Base-by-base conservation (phyloP, 2,329 filamentous ascomycete species). In the Hypoxylon sp. region DNA sequence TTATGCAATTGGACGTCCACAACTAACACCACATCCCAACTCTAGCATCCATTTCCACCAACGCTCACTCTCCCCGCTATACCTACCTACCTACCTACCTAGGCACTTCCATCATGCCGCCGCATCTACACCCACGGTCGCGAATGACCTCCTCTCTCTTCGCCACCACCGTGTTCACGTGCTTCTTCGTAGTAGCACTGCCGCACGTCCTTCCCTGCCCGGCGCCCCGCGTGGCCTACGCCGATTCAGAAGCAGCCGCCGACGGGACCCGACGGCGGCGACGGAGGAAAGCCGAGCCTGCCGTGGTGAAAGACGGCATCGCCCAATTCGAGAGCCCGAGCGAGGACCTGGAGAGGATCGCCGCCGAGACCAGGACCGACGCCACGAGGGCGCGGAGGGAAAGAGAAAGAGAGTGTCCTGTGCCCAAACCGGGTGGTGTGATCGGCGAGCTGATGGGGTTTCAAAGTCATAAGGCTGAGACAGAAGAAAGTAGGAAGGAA, bases 141-240 rank as follows among this genome's bases (percentile, higher is more conserved):
- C 87, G 90, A 65, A 90, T 91, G 76, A 99, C 94, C 64, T 92
- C 89, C 48, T 94, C 91, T 34, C 87, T 99, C 54, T 99, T 99
- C 76, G 91, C 91, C 40, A 90, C 89, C n/a, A 97, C 93, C 1
- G 82, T 97, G 45, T 80, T 90, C 57, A 86, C 91, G 21, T 94
- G 89, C 63, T 96, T 99, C 72, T 82, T 96, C 58, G 92, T 99
- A 56, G 94, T 99, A 43, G 90, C 84, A 20, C 78, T 96, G 32
- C 94, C 94, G 15, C 94, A 99, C 71, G 69, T 95, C 20, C 82
- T 99, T 12, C 94, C 94, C 1, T 99, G 94, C 69, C 94, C 94
- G 1, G 90, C 91, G 34, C 90, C 90, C 2, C 82, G 89, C 59
- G 77, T 83, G 21, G 83, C 86, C 23, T 87, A 88, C 63, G 88